Conservation (phyloP, 345 rosid species). For the Gossypium australe region DNA sequence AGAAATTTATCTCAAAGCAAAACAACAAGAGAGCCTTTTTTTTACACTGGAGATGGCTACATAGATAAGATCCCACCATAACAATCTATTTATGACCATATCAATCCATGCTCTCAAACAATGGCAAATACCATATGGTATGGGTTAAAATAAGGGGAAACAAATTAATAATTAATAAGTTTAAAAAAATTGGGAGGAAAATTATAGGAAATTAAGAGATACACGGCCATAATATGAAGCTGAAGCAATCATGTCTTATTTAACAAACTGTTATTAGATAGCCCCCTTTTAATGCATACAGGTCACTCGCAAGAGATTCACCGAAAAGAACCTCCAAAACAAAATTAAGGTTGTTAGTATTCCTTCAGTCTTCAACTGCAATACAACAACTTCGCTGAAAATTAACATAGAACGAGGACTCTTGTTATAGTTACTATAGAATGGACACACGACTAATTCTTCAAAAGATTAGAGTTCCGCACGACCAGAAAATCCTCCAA, state of each 20-base stretch:
- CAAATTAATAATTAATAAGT: not conserved
- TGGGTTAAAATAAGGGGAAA: not conserved
- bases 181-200: not conserved
- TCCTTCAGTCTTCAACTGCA: not conserved
- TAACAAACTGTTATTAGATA: not conserved
- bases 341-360: not conserved
- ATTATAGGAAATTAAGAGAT: not conserved
- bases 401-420: conserved; percentile 11
- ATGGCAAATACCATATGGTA: not conserved
- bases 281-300: not conserved
- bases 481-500: conserved; percentile 29
- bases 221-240: not conserved
- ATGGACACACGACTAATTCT: conserved; percentile 24
- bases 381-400: conserved; percentile 3
- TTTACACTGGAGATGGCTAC: not conserved
- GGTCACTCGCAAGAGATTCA: not conserved
- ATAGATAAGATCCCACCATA: not conserved
- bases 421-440: conserved; percentile 10
- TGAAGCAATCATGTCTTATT: not conserved
- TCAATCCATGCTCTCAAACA: not conserved
- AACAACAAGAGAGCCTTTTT: not conserved
- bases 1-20: not conserved
- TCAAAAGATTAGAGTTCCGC: conserved; percentile 26
- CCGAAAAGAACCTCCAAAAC: not conserved
- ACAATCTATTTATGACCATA: not conserved